These are phyloP conservation scores for Akanthomyces lecanii DNA, from an alignment of 2,329 filamentous ascomycete genomes.

Conservation along the genomic window DNA sequence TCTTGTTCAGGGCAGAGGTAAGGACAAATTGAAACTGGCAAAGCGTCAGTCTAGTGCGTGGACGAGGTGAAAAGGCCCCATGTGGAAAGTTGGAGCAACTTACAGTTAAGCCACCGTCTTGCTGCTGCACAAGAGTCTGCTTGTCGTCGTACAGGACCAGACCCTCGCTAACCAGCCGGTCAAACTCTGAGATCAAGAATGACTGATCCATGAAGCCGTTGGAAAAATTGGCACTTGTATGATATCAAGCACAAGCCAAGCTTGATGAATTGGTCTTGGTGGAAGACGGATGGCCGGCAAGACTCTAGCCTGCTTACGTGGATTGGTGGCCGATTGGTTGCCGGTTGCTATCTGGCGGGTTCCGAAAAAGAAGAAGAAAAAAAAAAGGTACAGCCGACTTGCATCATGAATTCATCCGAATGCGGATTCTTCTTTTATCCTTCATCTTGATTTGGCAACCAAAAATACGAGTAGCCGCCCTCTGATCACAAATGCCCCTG, in stretches of 20 bases:
- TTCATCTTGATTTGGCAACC: neutral
- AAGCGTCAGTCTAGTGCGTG: neutral
- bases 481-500: neutral
- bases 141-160: constrained; percentile 17
- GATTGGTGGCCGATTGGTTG: neutral
- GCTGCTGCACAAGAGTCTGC: constrained; percentile 12
- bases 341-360: neutral
- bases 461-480: neutral
- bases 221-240: neutral
- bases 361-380: neutral
- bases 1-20: constrained; percentile 14
- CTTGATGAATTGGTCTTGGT: neutral
- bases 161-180: constrained; percentile 14
- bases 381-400: neutral
- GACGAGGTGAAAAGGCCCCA: neutral
- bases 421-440: neutral
- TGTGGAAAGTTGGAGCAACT: neutral
- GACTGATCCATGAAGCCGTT: neutral
- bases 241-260: neutral
- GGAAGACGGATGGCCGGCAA: neutral
- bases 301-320: constrained; percentile 2
- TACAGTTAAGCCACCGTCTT: constrained; percentile 13
- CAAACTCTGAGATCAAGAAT: constrained; percentile 15
- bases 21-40: constrained; percentile 17
- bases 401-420: neutral